Conservation (phyloP, 2,329 filamentous ascomycete species). For the Sclerotinia spermophila region DNA sequence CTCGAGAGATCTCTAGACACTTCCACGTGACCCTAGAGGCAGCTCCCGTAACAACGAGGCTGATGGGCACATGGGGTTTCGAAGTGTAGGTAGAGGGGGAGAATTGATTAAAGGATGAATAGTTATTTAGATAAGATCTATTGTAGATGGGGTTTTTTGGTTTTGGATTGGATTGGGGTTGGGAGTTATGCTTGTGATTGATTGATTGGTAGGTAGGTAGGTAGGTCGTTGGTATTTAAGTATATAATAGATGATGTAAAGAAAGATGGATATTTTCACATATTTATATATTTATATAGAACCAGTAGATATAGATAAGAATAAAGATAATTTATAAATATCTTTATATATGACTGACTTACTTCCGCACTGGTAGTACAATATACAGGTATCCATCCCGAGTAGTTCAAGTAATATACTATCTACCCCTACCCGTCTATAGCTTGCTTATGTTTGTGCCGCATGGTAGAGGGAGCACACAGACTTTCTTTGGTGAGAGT, state of each 20-base stretch:
- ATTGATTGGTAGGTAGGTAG: not conserved
- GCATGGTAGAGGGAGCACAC: not conserved
- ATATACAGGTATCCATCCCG: not conserved
- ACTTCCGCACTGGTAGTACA: not conserved
- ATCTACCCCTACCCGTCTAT: not conserved
- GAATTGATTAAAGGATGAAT: not conserved
- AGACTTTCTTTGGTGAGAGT: not conserved
- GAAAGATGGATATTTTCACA: not conserved
- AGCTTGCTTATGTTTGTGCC: not conserved
- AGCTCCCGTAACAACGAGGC: too few species aligned
- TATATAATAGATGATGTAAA: not conserved
- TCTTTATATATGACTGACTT: not conserved
- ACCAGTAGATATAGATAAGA: not conserved
- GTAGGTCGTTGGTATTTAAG: too few species aligned
- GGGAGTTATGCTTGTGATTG: too few species aligned
- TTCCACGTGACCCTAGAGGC: too few species aligned
- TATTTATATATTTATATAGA: not conserved
- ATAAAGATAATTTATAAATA: not conserved
- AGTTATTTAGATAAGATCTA: too few species aligned
- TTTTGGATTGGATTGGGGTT: too few species aligned
- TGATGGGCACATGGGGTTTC: not conserved
- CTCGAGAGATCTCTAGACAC: too few species aligned
- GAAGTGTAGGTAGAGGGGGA: not conserved
- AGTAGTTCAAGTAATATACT: not conserved
- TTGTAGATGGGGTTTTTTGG: too few species aligned